These are phyloP conservation scores for Botrytis hyacinthi DNA, from an alignment of 2,329 filamentous ascomycete genomes.

Conservation along the genomic window DNA sequence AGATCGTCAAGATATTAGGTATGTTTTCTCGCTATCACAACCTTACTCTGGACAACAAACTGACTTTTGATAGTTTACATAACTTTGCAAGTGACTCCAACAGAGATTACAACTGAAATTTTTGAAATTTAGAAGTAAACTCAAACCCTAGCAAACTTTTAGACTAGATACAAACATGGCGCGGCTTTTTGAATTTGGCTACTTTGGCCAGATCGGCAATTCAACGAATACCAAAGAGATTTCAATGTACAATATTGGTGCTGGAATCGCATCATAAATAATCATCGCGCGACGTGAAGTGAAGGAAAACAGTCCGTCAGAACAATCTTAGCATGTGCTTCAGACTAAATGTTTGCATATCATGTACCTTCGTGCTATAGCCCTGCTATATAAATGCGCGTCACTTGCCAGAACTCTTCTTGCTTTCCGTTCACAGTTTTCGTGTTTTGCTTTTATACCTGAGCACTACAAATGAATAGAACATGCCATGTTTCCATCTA, in stretches of 20 bases:
- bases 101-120: slow-evolving; percentile 32
- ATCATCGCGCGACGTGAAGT: too few species aligned
- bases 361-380: background rate
- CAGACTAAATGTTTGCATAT: background rate
- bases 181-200: background rate
- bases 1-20: slow-evolving; percentile 41
- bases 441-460: too few species aligned
- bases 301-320: background rate
- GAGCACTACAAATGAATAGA: too few species aligned
- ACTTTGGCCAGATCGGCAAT: background rate
- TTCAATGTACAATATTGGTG: background rate
- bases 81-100: slow-evolving; percentile 32
- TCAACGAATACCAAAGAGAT: background rate
- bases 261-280: background rate
- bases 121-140: background rate
- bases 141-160: background rate
- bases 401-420: too few species aligned
- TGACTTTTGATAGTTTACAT: slow-evolving; percentile 19
- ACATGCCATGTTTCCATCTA: too few species aligned
- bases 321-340: background rate
- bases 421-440: too few species aligned
- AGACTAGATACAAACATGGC: background rate
- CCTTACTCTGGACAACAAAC: background rate
- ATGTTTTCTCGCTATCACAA: slow-evolving; percentile 13
- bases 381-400: too few species aligned